Evolutionary conservation across 2,329 filamentous ascomycete genomes (phyloP).

Genomic region (Diaporthe eres): DNA sequence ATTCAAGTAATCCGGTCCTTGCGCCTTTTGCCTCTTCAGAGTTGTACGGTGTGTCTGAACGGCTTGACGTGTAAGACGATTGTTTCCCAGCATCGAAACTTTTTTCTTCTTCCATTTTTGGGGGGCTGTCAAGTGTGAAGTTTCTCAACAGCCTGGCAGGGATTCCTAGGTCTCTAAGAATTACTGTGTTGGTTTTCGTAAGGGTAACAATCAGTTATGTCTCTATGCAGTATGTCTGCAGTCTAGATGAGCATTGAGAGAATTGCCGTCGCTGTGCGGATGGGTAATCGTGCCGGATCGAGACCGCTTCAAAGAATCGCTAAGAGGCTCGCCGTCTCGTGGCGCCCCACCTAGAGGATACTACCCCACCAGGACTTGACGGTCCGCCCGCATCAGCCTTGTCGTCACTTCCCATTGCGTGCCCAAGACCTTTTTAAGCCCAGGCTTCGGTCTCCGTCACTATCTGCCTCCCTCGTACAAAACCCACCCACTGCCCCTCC

Average conservation of each 20-base stretch:
- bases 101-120: too few species aligned
- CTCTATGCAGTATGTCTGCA: neutral
- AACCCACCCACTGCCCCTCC: neutral
- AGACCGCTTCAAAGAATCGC: neutral
- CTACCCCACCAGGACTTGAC: conserved; percentile 12
- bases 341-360: conserved; percentile 16
- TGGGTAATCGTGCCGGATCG: neutral
- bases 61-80: neutral
- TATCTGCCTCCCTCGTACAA: neutral
- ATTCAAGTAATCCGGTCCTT: neutral
- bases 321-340: neutral
- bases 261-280: neutral
- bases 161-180: neutral
- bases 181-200: neutral
- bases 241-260: neutral
- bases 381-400: conserved; percentile 18
- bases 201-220: too few species aligned
- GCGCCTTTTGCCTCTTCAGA: too few species aligned
- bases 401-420: conserved; percentile 31
- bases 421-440: neutral
- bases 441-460: neutral
- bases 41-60: neutral
- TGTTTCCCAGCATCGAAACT: neutral
- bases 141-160: neutral
- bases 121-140: neutral